phyloP scores from a whole-genome alignment of 768 basidiomycete genomes.

The Boletus coccyginus region DNA sequence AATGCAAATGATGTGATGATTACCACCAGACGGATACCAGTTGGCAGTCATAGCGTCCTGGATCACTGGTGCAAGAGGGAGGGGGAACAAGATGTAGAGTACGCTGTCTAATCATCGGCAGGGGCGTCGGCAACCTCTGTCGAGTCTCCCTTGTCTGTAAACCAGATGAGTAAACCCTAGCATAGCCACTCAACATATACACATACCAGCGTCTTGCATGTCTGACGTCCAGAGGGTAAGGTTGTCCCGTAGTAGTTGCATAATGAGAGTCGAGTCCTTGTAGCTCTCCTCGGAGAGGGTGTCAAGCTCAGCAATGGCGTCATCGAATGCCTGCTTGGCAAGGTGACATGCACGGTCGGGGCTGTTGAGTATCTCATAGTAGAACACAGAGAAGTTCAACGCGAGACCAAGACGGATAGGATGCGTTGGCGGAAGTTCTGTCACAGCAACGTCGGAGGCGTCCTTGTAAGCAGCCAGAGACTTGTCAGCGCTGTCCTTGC shows the following conservation, averaged over 20 bases:
- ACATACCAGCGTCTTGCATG: conserved; percentile 89
- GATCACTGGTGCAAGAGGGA: conserved; percentile 20
- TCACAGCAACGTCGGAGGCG: conserved; percentile 94
- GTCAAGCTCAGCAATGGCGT: conserved; percentile 98
- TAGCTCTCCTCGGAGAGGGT: conserved; percentile 98
- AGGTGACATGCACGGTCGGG: conserved; percentile 98
- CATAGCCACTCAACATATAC: conserved; percentile 17
- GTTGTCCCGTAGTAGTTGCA: conserved; percentile 97
- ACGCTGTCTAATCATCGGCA: conserved; percentile 57
- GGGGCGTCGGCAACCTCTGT: conserved; percentile 70
- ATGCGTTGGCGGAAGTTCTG: conserved; percentile 93
- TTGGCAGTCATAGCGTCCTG: conserved; percentile 10
- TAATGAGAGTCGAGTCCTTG: conserved; percentile 98
- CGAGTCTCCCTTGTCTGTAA: conserved; percentile 65
- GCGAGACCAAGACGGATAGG: conserved; percentile 98
- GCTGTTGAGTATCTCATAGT: conserved; percentile 99
- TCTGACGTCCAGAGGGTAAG: conserved; percentile 97
- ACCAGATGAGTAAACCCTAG: conserved; percentile 7
- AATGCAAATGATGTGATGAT: conserved; percentile 31
- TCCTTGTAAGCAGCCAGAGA: conserved; percentile 97
- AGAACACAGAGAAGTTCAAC: conserved; percentile 99
- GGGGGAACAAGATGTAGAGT: conserved; percentile 5
- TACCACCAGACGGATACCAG: conserved; percentile 12
- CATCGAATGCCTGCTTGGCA: conserved; percentile 98
- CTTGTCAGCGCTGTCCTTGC: conserved; percentile 96